Conservation (phyloP, 176 grass and related monocot genomes). For the Stipa capillata region DNA sequence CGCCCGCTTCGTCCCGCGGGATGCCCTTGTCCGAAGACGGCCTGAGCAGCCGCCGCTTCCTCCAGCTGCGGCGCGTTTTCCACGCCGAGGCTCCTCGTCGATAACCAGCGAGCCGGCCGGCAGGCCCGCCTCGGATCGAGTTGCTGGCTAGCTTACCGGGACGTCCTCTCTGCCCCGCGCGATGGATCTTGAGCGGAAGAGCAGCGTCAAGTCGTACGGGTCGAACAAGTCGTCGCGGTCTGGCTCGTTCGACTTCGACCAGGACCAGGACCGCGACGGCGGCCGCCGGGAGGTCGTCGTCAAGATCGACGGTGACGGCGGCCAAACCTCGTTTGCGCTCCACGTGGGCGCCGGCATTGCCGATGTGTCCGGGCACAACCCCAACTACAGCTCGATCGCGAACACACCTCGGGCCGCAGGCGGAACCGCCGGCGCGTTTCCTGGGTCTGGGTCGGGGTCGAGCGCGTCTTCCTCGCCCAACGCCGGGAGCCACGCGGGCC, state of each 20-base stretch:
- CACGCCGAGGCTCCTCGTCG: not conserved
- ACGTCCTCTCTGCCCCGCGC: not conserved
- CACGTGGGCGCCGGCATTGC: not conserved
- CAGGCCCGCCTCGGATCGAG: not conserved
- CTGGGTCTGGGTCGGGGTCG: slow-evolving; percentile 3
- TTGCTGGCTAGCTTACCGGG: not conserved
- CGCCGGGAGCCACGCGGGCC: slow-evolving; percentile 4
- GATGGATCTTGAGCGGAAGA: slow-evolving; percentile 31
- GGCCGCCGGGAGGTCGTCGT: slow-evolving; percentile 67
- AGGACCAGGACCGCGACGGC: slow-evolving; percentile 22
- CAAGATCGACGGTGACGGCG: slow-evolving; percentile 55
- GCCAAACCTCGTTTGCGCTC: not conserved
- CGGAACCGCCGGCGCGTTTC: not conserved
- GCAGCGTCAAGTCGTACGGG: slow-evolving; percentile 14
- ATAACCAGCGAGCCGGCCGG: slow-evolving; percentile 12
- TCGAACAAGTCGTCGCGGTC: slow-evolving; percentile 25
- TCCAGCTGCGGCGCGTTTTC: not conserved
- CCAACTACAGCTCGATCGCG: not conserved
- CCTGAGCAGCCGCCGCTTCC: not conserved
- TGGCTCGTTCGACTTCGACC: slow-evolving; percentile 41
- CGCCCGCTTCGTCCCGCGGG: not conserved
- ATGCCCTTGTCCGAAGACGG: not conserved
- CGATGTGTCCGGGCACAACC: not conserved
- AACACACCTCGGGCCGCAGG: slow-evolving; percentile 10
- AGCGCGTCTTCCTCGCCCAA: not conserved